Conservation (phyloP, 2,329 filamentous ascomycete species). For the Clarireedia paspali region DNA sequence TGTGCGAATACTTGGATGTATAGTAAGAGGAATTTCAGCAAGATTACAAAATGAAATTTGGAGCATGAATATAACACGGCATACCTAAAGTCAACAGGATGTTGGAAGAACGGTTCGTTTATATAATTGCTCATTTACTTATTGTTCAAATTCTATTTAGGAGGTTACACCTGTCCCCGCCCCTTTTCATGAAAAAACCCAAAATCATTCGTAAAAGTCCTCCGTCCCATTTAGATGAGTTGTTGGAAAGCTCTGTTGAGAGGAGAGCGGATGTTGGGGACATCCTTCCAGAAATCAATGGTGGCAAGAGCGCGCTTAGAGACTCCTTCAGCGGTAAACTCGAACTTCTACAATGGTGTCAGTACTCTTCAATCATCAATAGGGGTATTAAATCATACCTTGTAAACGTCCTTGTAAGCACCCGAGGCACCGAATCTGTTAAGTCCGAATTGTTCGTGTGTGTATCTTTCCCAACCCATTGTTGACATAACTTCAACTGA, state of each 20-base stretch:
- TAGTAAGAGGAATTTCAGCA: no score
- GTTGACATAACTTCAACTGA: constrained; percentile 96
- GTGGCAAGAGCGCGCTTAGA: constrained; percentile 89
- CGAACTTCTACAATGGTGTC: constrained; percentile 72
- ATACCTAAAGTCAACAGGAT: neutral
- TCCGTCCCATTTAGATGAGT: constrained; percentile 61
- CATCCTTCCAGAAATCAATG: constrained; percentile 95
- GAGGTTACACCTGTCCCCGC: neutral
- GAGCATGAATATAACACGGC: neutral
- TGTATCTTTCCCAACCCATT: constrained; percentile 97
- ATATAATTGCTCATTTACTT: constrained; percentile 3
- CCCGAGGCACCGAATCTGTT: constrained; percentile 98
- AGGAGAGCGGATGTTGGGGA: constrained; percentile 82
- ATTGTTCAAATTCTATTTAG: constrained; percentile 9
- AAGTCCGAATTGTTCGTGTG: constrained; percentile 98
- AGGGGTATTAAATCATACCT: constrained; percentile 44
- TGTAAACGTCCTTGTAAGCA: constrained; percentile 96
- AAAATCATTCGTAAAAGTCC: neutral
- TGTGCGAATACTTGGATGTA: no score
- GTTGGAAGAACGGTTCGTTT: neutral
- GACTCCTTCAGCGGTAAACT: constrained; percentile 96
- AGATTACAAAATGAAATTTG: neutral
- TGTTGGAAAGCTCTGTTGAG: constrained; percentile 98
- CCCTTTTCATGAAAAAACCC: constrained; percentile 4
- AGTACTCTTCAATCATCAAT: constrained; percentile 24